These are phyloP conservation scores for Aspergillus ellipticus DNA, from an alignment of 495 filamentous ascomycete species.

Conservation along the genomic window DNA sequence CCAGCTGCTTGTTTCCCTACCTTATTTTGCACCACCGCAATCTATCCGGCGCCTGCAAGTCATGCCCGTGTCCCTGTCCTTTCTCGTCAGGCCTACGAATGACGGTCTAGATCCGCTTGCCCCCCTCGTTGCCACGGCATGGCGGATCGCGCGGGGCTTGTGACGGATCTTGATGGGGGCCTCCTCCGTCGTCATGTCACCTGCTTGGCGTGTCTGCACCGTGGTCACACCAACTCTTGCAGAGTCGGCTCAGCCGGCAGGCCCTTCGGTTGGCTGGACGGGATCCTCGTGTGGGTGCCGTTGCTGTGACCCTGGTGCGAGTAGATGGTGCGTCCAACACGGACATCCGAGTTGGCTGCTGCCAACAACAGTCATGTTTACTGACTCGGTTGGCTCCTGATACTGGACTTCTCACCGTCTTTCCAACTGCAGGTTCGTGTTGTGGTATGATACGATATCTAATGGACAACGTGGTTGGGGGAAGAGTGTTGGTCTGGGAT, in stretches of 20 bases:
- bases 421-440: no score
- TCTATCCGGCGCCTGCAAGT: neutral
- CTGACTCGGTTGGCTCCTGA: no score
- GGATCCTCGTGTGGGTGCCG: no score
- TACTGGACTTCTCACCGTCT: no score
- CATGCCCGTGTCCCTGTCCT: neutral
- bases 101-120: neutral
- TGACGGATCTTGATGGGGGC: neutral
- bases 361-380: no score
- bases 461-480: no score
- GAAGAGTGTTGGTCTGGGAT: neutral
- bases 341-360: no score
- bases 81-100: neutral
- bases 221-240: constrained; percentile 1
- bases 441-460: no score
- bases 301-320: neutral
- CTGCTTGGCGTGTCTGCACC: neutral
- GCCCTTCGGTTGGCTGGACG: neutral
- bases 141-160: neutral
- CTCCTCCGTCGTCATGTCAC: neutral
- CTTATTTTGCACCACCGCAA: neutral
- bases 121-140: neutral
- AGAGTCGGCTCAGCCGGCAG: neutral
- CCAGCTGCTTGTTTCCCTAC: constrained; percentile 1
- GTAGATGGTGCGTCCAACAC: neutral